A percentile compares a stretch with the other conserved stretches of the same genome.
Evolutionary conservation across 148 eudicot genomes (phyloP).

Genomic region (Dianthus caryophyllus): DNA sequence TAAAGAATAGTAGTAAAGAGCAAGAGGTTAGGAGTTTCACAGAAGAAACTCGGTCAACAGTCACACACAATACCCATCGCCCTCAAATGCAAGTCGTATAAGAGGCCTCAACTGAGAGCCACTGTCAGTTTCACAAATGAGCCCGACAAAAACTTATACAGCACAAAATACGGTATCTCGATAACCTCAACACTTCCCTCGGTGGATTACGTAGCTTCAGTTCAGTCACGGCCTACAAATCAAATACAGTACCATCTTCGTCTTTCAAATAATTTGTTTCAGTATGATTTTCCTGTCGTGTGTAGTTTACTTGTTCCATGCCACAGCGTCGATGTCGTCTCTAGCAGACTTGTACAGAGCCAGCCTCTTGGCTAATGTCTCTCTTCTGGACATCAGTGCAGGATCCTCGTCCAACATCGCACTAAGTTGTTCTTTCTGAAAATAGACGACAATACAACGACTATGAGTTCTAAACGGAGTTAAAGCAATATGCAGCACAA

Average conservation of each 20-base stretch:
- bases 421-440: constrained; percentile 97
- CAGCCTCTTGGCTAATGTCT: constrained; percentile 76
- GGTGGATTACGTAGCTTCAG: not conserved
- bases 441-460: not conserved
- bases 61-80: not conserved
- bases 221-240: not conserved
- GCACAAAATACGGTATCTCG: constrained; percentile 11
- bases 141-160: not conserved
- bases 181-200: constrained; percentile 1
- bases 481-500: not conserved
- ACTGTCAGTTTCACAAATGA: constrained; percentile 5
- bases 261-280: not conserved
- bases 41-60: not conserved
- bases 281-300: not conserved
- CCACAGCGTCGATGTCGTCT: constrained; percentile 92
- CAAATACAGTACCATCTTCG: not conserved
- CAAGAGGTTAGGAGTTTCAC: too few species aligned
- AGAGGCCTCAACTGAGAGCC: not conserved
- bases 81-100: not conserved
- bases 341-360: constrained; percentile 90
- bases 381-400: constrained; percentile 77
- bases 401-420: constrained; percentile 97
- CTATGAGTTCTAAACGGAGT: not conserved
- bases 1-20: too few species aligned
- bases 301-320: constrained; percentile 56